Evolutionary conservation across 2,329 filamentous ascomycete genomes (phyloP), one percentile per base, ranked within the genome.

Genomic region (Diaporthe helianthi): DNA sequence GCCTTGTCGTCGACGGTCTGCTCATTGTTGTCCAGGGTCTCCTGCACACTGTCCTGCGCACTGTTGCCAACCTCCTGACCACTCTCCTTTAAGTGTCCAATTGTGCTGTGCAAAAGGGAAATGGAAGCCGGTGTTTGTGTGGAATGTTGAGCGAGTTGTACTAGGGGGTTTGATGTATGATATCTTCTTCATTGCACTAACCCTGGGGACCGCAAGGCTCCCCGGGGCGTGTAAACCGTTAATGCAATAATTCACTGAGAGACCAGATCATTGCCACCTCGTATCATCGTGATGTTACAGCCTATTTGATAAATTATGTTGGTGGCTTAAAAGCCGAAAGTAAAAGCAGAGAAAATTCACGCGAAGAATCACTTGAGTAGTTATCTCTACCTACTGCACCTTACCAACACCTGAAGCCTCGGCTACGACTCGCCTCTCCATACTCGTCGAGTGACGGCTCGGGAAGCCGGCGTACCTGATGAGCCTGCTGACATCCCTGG

Each of bases 401-500:
- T 36, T 53, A 5, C 65, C 47, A 19, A 58, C 31, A 1, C 55
- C 49, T 52, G 53, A 55, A 36, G 63, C 38, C 33, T 55, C 55
- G 0, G 44, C 54, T 7, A 36, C n/a, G 12, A 38, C 44, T 24
- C 51, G 60, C 29, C 49, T 63, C 19, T 65, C 63, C 29, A 41
- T 26, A 17, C 36, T 38, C 33, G 29, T 24, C n/a, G 41, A 36
- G 41, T 10, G 64, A 5, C 33, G 67, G 44, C 63, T 38, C 31
- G 26, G 51, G 33, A 64, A 52, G 41, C 54, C 19, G 13, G 75
- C 74, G 63, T 79, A 77, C 7, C 72, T 70, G 7, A 73, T 72
- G 46, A 81, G 71, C 72, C 76, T 76, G 46, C 76, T 79, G 51
- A 80, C 76, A 49, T 80, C 78, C 2, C 76, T 72, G 2, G 76